phyloP scores from a whole-genome alignment of 2,329 filamentous ascomycete species.

The Stagonosporopsis chrysanthemi region DNA sequence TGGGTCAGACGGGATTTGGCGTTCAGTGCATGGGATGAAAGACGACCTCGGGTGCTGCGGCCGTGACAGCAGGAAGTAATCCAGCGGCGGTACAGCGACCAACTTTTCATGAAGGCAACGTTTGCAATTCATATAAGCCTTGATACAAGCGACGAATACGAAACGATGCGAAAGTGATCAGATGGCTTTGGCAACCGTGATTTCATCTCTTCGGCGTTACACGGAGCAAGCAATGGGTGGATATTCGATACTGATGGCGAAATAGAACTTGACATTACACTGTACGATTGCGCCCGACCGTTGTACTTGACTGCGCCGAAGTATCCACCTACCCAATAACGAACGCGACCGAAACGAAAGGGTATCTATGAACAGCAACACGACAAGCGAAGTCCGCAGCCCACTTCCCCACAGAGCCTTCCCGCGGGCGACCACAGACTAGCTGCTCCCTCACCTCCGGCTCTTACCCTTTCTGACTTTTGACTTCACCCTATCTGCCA shows the following conservation, averaged over 20 bases:
- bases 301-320: constrained; percentile 23
- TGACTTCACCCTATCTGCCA: constrained; percentile 39
- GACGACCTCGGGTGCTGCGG: constrained; percentile 51
- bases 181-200: constrained; percentile 44
- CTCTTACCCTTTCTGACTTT: constrained; percentile 39
- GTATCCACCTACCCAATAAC: constrained; percentile 1
- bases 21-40: constrained; percentile 53
- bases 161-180: constrained; percentile 51
- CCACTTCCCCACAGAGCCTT: constrained; percentile 14
- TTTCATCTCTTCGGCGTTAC: constrained; percentile 41
- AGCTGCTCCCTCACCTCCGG: constrained; percentile 26
- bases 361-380: constrained; percentile 15
- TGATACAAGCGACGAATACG: constrained; percentile 53
- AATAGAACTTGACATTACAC: constrained; percentile 39
- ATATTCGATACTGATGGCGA: constrained; percentile 39
- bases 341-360: constrained; percentile 13
- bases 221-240: constrained; percentile 32
- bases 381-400: constrained; percentile 6
- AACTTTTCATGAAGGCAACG: constrained; percentile 50
- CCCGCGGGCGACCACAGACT: neutral
- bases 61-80: constrained; percentile 50
- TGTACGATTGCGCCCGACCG: constrained; percentile 26
- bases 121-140: constrained; percentile 52
- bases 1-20: constrained; percentile 48
- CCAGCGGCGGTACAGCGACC: constrained; percentile 45